Evolutionary conservation across 257 asterid genomes (phyloP).

Genomic region (Ehretia macrophylla): DNA sequence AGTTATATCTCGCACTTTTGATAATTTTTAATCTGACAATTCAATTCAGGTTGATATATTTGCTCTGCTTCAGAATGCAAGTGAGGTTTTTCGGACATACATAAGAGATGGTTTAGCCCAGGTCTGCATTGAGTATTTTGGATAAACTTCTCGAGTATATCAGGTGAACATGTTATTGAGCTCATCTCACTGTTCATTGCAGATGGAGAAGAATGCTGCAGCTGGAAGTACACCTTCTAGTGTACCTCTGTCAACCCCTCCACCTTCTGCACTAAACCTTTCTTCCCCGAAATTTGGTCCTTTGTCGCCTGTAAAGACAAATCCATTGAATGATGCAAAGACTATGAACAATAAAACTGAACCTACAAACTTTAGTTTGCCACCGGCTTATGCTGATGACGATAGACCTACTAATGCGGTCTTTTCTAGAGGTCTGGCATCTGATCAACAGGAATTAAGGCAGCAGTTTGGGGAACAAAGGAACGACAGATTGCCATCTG

Average conservation of each 20-base stretch:
- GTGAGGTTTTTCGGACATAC: constrained; percentile 92
- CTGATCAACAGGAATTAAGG: constrained; percentile 46
- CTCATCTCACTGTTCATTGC: constrained; percentile 25
- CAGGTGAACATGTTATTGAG: neutral
- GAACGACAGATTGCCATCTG: constrained; percentile 73
- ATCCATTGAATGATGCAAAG: constrained; percentile 51
- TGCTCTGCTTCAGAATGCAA: constrained; percentile 96
- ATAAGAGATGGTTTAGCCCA: constrained; percentile 97
- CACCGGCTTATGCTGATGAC: constrained; percentile 76
- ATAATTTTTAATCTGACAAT: constrained; percentile 1
- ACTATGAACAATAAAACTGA: constrained; percentile 52
- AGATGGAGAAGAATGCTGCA: constrained; percentile 99
- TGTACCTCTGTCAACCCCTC: constrained; percentile 93
- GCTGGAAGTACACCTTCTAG: constrained; percentile 99
- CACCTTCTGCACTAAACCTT: constrained; percentile 68
- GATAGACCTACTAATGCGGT: constrained; percentile 37
- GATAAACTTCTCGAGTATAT: neutral
- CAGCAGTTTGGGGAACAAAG: constrained; percentile 61
- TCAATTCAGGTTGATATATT: constrained; percentile 87
- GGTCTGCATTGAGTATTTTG: constrained; percentile 35
- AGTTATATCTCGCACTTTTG: neutral
- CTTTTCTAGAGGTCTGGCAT: constrained; percentile 37
- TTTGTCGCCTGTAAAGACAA: constrained; percentile 70
- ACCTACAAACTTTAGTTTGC: constrained; percentile 74
- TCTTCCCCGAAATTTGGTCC: constrained; percentile 71